Evolutionary conservation across 1,284 basidiomycete species (phyloP).

Genomic region (Ceratobasidium sp.): DNA sequence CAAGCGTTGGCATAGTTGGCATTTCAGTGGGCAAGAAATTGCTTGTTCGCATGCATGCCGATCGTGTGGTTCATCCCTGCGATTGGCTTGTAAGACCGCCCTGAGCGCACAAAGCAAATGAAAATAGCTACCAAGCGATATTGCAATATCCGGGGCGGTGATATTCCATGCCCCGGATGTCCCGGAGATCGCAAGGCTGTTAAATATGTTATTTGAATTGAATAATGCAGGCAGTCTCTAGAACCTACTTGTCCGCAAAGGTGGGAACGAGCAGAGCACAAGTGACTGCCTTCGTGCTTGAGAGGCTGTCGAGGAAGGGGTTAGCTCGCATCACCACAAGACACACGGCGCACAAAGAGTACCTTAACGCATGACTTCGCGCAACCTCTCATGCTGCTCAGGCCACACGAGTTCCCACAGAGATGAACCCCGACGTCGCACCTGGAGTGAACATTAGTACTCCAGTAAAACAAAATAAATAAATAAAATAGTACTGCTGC

Average conservation of each 20-base stretch:
- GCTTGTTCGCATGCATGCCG: constrained; percentile 18
- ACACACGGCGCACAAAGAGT: not conserved
- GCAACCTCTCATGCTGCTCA: constrained; percentile 18
- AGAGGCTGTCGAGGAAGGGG: constrained; percentile 57
- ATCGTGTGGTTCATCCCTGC: constrained; percentile 52
- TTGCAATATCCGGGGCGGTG: constrained; percentile 63
- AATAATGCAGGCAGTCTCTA: constrained; percentile 7
- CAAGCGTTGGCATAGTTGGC: constrained; percentile 67
- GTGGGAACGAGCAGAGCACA: constrained; percentile 67
- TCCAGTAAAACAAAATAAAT: not conserved
- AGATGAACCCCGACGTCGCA: constrained; percentile 19
- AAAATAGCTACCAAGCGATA: constrained; percentile 59
- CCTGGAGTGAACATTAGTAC: not conserved
- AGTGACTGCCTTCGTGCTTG: constrained; percentile 65
- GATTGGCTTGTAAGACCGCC: constrained; percentile 9
- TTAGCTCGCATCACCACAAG: not conserved
- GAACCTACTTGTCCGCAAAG: constrained; percentile 65
- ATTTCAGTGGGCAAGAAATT: constrained; percentile 66
- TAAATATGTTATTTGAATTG: not conserved
- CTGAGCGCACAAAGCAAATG: constrained; percentile 3
- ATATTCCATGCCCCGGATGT: constrained; percentile 52
- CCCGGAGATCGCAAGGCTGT: constrained; percentile 63
- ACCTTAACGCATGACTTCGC: constrained; percentile 22
- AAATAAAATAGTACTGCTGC: not conserved
- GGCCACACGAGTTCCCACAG: constrained; percentile 9